Conservation (phyloP, 805 yeast species). For the Teunomyces funiuensis region DNA sequence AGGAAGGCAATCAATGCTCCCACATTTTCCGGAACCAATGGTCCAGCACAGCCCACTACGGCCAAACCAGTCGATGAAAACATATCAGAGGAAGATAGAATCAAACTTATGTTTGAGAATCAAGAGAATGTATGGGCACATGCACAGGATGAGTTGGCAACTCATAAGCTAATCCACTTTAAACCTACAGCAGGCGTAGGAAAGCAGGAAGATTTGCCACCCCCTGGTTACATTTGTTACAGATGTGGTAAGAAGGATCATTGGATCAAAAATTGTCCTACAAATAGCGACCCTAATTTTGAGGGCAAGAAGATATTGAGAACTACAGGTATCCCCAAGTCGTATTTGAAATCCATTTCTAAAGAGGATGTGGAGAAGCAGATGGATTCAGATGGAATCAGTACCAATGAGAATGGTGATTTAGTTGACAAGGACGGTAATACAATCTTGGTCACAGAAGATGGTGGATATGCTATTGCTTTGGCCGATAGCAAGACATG, state of each 20-base stretch:
- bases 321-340: constrained; percentile 96
- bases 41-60: constrained; percentile 7
- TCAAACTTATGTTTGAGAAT: constrained; percentile 86
- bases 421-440: constrained; percentile 47
- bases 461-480: constrained; percentile 95
- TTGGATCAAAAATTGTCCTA: constrained; percentile 95
- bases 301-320: constrained; percentile 89
- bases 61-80: constrained; percentile 38
- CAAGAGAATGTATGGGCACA: constrained; percentile 95
- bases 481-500: constrained; percentile 91
- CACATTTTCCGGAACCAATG: constrained; percentile 16
- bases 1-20: constrained; percentile 35
- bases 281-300: constrained; percentile 87
- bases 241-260: constrained; percentile 94
- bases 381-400: constrained; percentile 34
- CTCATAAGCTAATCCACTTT: constrained; percentile 72
- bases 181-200: constrained; percentile 36
- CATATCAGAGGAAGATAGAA: constrained; percentile 79
- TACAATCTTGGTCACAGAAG: constrained; percentile 83
- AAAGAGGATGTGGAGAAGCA: constrained; percentile 66
- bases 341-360: constrained; percentile 82
- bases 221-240: constrained; percentile 94
- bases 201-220: constrained; percentile 72
- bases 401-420: constrained; percentile 43
- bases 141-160: constrained; percentile 87